Evolutionary conservation across 257 asterid genomes (phyloP), one percentile per base, ranked within the genome.

Genomic region (Solanum pinnatisectum): DNA sequence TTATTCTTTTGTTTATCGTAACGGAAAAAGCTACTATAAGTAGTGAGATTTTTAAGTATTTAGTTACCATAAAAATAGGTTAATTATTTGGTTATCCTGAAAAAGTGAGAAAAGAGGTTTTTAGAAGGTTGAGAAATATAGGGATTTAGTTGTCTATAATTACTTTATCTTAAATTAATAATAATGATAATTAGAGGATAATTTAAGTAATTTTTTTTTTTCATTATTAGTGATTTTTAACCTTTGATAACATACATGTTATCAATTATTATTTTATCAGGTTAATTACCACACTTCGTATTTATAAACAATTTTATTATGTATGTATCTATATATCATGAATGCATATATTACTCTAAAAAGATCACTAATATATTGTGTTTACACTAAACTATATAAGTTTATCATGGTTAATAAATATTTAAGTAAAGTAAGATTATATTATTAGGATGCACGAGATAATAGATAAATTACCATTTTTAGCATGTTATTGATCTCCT

Each of bases 41-140:
- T 79, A 82, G 23, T 30, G 86, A 82, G 86, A 32, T 82, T 76
- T 82, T 49, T 82, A 82, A 82, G 86, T 82, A 82, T 82, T 82
- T 82, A 11, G 86, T 82, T 82, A 82, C 44, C 86, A 32, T 32
- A 10, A 82, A 82, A 52, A 52, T 82, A 49, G 86, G 86, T 5
- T 32, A 32, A 36, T 12, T 82, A 33, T 49, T 52, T 82, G 86
- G 86, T 82, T 82, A 82, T 10, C 86, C 86, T 60, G 40, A 52
- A 82, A 82, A 82, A 32, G 71, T 82, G 86, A 49, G 0, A 46
- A 82, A 76, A 18, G 70, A 81, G 63, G 85, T 32, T 46, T 81
- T 46, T 46, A 46, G 39, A 81, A 81, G 86, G 86, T 82, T 82
- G 86, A 56, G 86, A 10, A 49, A 49, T 10, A 49, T 82, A 82